These are phyloP conservation scores for Astrocystis sublimbata DNA, from an alignment of 495 filamentous ascomycete species.

Conservation along the genomic window DNA sequence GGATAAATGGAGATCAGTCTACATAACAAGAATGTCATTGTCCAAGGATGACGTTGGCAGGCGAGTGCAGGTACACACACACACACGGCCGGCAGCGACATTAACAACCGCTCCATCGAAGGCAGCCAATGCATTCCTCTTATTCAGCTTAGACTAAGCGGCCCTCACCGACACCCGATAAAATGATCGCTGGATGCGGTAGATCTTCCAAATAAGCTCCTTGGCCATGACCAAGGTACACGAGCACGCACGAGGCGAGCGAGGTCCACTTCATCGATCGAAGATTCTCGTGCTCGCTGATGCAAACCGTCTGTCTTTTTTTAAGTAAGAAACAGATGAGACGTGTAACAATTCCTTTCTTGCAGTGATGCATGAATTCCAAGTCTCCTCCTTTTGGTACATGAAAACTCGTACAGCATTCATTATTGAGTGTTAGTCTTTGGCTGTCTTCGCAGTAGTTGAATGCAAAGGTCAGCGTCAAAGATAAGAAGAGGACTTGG, in stretches of 20 bases:
- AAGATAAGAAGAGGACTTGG: conserved; percentile 3
- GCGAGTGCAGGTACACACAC: too few relatives aligned
- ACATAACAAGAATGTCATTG: conserved; percentile 10
- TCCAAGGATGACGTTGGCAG: conserved; percentile 13
- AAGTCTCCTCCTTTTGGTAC: too few relatives aligned
- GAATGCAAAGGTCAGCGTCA: conserved; percentile 12
- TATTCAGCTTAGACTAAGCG: conserved; percentile 20
- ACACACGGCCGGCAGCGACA: conserved; percentile 7
- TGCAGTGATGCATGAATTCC: conserved; percentile 4
- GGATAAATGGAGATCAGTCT: conserved; percentile 23
- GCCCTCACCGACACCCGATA: conserved; percentile 14
- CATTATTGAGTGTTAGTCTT: conserved; percentile 6
- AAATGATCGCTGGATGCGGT: conserved; percentile 15
- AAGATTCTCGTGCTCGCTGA: conserved; percentile 10
- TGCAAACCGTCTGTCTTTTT: not conserved
- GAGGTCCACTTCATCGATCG: conserved; percentile 6
- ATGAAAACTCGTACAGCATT: too few relatives aligned
- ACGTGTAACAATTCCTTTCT: conserved; percentile 2
- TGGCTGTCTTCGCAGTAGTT: not conserved
- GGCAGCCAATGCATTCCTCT: conserved; percentile 10
- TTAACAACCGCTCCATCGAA: conserved; percentile 15
- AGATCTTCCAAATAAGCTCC: conserved; percentile 17
- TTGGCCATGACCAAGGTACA: conserved; percentile 9
- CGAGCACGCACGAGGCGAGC: too few relatives aligned
- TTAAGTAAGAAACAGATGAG: not conserved